A percentile compares a stretch with the other conserved stretches of the same genome.
Conservation (phyloP, 306 rosid species). For the Medicago ruthenica region DNA sequence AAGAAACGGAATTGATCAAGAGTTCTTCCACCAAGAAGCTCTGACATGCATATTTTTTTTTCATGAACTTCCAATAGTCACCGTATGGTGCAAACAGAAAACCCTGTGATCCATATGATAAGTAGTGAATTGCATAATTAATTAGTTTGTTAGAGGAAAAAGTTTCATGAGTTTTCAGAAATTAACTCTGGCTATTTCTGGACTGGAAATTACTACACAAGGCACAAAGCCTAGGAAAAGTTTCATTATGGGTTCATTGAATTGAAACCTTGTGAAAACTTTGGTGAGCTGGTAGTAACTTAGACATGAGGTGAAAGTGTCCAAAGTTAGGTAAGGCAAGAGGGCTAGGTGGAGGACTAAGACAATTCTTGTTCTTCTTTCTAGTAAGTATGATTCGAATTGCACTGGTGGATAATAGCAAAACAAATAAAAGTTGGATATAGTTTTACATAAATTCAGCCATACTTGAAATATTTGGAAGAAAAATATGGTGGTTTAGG, state of each 20-base stretch:
- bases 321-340: neutral
- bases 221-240: neutral
- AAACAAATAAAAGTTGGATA: neutral
- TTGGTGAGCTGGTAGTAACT: neutral
- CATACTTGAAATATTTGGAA: neutral
- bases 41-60: neutral
- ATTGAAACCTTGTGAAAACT: neutral
- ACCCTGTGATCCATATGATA: neutral
- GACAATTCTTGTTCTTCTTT: too few species aligned
- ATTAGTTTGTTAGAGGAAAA: neutral
- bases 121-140: neutral
- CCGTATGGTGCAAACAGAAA: neutral
- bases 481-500: neutral
- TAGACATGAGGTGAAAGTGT: neutral
- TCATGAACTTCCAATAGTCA: neutral
- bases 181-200: neutral
- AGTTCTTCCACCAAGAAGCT: neutral
- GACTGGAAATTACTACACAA: neutral
- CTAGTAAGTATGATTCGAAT: neutral
- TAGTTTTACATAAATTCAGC: slow-evolving; percentile 1
- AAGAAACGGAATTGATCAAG: neutral
- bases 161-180: neutral
- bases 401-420: neutral
- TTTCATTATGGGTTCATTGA: neutral
- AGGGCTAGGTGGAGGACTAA: neutral